A percentile compares a stretch with the other conserved stretches of the same genome.
Conservation (phyloP, 2,329 filamentous ascomycete genomes). For the Paracamarosporium sp. region DNA sequence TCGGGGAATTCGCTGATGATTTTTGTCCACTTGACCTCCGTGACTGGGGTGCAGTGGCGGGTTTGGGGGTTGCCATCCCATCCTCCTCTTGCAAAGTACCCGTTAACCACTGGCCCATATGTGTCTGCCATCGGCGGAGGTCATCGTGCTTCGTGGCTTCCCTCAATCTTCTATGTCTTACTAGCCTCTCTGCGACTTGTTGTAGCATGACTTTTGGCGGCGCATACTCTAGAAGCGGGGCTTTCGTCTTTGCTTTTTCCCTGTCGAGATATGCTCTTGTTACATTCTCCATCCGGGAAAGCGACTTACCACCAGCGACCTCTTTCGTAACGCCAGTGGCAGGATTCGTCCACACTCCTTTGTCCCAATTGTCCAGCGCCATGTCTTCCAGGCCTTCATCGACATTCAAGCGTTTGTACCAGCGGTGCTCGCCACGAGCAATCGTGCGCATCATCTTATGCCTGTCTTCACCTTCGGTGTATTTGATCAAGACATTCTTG, state of each 20-base stretch:
- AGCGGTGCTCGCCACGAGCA: slow-evolving; percentile 56
- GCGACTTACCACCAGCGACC: slow-evolving; percentile 51
- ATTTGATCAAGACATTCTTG: slow-evolving; percentile 59
- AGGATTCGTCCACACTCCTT: slow-evolving; percentile 48
- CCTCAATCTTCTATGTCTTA: slow-evolving; percentile 52
- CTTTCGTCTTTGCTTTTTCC: slow-evolving; percentile 42
- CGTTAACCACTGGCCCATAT: slow-evolving; percentile 48
- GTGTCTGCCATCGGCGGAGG: slow-evolving; percentile 44
- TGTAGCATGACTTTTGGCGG: slow-evolving; percentile 52
- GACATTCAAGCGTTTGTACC: slow-evolving; percentile 60
- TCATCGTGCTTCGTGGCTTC: slow-evolving; percentile 47
- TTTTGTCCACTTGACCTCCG: neutral
- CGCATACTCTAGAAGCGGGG: slow-evolving; percentile 50
- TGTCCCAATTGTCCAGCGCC: slow-evolving; percentile 56
- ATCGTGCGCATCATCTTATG: slow-evolving; percentile 56
- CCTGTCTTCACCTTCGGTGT: slow-evolving; percentile 58
- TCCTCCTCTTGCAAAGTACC: slow-evolving; percentile 40
- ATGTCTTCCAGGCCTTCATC: slow-evolving; percentile 53
- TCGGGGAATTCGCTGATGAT: neutral
- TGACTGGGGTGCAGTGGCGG: neutral
- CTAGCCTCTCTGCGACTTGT: slow-evolving; percentile 57
- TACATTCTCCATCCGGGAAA: slow-evolving; percentile 54
- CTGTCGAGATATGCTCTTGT: slow-evolving; percentile 50
- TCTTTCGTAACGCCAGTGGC: slow-evolving; percentile 32
- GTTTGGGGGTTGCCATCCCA: slow-evolving; percentile 7